Base-by-base conservation (phyloP, 2,329 filamentous ascomycete genomes). In the Alternaria gaisen region DNA sequence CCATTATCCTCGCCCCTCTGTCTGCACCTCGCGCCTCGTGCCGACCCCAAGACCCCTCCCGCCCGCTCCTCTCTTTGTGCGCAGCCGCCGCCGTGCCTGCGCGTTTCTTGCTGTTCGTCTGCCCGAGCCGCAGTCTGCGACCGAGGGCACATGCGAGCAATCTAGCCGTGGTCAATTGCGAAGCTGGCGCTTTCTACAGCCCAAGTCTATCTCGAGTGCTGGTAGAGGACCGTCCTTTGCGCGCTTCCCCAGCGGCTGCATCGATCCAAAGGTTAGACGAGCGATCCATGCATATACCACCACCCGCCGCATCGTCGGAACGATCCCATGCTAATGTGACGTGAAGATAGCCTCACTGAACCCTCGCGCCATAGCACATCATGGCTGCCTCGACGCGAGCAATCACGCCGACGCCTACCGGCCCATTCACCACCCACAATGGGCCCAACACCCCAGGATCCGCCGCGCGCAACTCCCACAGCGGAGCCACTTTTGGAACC, bases 361-460 rank as follows among this genome's bases (percentile, higher is more conserved):
- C 51, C 44, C 38, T 51, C 47, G 46, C 26, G 32, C 24, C 41
- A 24, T 51, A 56, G 46, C 41, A 44, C 61, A 58, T 38, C 68
- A 83, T 83, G 81, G 81, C 81, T 61, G 76, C 80, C 60, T 78
- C 80, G 63, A 78, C 79, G 62, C 76, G 80, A 64, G 76, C 80
- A 51, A 77, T 78, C 61, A 82, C 81, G 50, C 80, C 81, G 28
- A 79, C 77, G 28, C 78, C 77, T 38, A 75, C 77, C 53, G 78
- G 79, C 57, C 74, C 77, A 3, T 80, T 82, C 59, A 67, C 74
- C 57, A 70, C 75, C 41, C 74, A 80, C 50, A 78, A 80, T 60
- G 67, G 72, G 59, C 78, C 80, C 28, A 77, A 69, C 54, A 83
- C 81, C 20, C 79, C 80, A 22, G 77, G 75, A 40, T 78, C 75